These are phyloP conservation scores for Xylaria sp. DNA, from an alignment of 495 filamentous ascomycete genomes.

Conservation along the genomic window DNA sequence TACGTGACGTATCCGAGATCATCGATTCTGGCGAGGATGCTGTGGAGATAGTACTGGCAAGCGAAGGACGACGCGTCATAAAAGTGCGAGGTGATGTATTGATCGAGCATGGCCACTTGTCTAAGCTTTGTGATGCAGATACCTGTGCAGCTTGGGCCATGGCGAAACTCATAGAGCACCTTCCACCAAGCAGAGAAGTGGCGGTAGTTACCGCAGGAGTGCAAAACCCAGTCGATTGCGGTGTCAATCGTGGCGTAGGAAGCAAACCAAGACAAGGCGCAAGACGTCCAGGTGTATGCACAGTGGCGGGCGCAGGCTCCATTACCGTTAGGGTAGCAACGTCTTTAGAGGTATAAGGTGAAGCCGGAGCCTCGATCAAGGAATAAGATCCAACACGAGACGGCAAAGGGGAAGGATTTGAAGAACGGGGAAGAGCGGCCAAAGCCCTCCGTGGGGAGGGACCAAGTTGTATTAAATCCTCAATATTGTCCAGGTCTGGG, in stretches of 20 bases:
- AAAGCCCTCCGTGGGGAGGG: slow-evolving; percentile 36
- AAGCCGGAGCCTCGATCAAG: slow-evolving; percentile 40
- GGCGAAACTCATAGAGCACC: slow-evolving; percentile 73
- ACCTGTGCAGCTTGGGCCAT: slow-evolving; percentile 77
- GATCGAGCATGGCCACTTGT: slow-evolving; percentile 66
- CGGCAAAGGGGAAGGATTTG: slow-evolving; percentile 42
- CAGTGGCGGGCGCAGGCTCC: slow-evolving; percentile 65
- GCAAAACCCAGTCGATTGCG: slow-evolving; percentile 72
- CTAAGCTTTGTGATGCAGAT: slow-evolving; percentile 61
- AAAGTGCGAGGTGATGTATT: slow-evolving; percentile 62
- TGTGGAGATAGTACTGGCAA: slow-evolving; percentile 77
- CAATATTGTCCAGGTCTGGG: slow-evolving; percentile 74
- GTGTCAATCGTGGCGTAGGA: slow-evolving; percentile 82
- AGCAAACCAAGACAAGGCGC: slow-evolving; percentile 67
- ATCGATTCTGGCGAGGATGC: slow-evolving; percentile 90
- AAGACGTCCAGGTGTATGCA: slow-evolving; percentile 57
- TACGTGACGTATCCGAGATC: slow-evolving; percentile 81
- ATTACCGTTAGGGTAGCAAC: slow-evolving; percentile 61
- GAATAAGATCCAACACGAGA: slow-evolving; percentile 29
- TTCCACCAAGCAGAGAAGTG: slow-evolving; percentile 56
- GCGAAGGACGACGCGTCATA: slow-evolving; percentile 73
- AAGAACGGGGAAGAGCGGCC: slow-evolving; percentile 44
- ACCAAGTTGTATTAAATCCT: slow-evolving; percentile 48
- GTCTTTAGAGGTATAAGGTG: slow-evolving; percentile 52
- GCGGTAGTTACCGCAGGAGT: slow-evolving; percentile 92